Conservation (phyloP, 768 basidiomycete species). For the Kwoniella newhampshirensis region DNA sequence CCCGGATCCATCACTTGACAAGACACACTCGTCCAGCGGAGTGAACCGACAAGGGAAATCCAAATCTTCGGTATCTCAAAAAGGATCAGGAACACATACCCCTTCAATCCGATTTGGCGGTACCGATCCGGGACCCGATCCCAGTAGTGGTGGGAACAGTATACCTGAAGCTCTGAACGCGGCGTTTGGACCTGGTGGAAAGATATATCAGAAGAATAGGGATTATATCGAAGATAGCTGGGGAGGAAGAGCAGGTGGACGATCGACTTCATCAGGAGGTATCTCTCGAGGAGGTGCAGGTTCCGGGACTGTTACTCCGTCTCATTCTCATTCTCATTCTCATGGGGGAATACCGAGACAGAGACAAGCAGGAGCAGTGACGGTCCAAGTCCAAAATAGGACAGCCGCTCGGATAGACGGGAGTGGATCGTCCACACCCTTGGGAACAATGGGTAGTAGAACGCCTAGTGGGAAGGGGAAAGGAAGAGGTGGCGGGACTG, state of each 20-base stretch:
- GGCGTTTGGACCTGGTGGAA: constrained; percentile 42
- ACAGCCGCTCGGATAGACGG: neutral
- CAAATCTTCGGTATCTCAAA: constrained; percentile 4
- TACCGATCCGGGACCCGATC: neutral
- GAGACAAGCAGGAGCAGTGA: constrained; percentile 19
- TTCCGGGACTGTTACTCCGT: neutral
- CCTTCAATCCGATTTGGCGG: neutral
- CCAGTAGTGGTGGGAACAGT: neutral
- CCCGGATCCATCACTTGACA: neutral
- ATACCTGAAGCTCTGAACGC: constrained; percentile 28
- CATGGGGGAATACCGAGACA: neutral
- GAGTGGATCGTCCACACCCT: no score
- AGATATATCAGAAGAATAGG: constrained; percentile 46
- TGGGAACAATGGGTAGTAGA: constrained; percentile 1
- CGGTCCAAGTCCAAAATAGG: constrained; percentile 16
- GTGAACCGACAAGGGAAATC: neutral
- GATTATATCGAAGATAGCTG: constrained; percentile 31
- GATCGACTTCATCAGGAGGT: neutral
- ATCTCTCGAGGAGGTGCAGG: constrained; percentile 1
- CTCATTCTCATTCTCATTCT: constrained; percentile 18
- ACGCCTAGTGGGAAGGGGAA: constrained; percentile 24
- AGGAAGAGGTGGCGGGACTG: constrained; percentile 4
- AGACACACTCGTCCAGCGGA: neutral
- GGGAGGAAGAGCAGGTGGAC: neutral
- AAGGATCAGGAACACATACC: neutral